A percentile compares a stretch with the other conserved stretches of the same genome.
These are phyloP conservation scores for Phytopythium ostracodes DNA, from an alignment of 352 stramenopile genomes.

Conservation along the genomic window DNA sequence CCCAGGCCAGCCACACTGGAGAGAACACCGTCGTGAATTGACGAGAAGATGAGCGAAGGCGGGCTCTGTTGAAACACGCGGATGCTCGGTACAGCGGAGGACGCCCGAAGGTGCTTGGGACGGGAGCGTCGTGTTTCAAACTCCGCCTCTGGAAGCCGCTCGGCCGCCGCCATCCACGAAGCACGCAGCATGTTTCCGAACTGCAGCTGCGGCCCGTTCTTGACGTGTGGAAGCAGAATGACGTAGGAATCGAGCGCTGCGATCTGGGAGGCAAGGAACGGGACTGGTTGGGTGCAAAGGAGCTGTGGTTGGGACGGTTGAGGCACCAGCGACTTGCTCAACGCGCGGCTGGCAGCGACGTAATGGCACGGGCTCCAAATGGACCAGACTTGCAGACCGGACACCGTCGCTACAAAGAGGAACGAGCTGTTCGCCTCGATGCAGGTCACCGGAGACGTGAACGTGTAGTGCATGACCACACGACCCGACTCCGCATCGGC, in stretches of 20 bases:
- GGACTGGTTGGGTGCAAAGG: slow-evolving; percentile 58
- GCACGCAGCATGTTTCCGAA: slow-evolving; percentile 1
- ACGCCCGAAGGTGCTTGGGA: not conserved
- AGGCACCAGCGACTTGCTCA: slow-evolving; percentile 48
- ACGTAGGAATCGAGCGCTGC: slow-evolving; percentile 77
- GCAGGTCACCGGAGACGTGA: slow-evolving; percentile 51
- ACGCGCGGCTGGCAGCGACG: slow-evolving; percentile 57
- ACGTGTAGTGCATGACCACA: slow-evolving; percentile 85
- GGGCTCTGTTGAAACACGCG: slow-evolving; percentile 75
- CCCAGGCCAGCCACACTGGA: slow-evolving; percentile 21
- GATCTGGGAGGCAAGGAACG: slow-evolving; percentile 52
- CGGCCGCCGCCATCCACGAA: slow-evolving; percentile 24
- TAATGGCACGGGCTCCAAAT: slow-evolving; percentile 87
- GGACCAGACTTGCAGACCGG: slow-evolving; percentile 76
- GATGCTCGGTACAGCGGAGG: slow-evolving; percentile 26
- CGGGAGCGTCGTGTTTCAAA: slow-evolving; percentile 47
- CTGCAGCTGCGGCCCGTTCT: not conserved
- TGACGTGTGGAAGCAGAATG: slow-evolving; percentile 47
- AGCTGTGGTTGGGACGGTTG: slow-evolving; percentile 72
- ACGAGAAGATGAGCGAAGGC: slow-evolving; percentile 65
- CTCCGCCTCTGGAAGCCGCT: slow-evolving; percentile 46
- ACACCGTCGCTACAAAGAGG: slow-evolving; percentile 69
- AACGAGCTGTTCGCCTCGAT: slow-evolving; percentile 86
- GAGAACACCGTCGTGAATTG: slow-evolving; percentile 40
- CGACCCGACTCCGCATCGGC: slow-evolving; percentile 45